Conservation (phyloP, 2,329 filamentous ascomycete species). For the Keithomyces neogunnii region DNA sequence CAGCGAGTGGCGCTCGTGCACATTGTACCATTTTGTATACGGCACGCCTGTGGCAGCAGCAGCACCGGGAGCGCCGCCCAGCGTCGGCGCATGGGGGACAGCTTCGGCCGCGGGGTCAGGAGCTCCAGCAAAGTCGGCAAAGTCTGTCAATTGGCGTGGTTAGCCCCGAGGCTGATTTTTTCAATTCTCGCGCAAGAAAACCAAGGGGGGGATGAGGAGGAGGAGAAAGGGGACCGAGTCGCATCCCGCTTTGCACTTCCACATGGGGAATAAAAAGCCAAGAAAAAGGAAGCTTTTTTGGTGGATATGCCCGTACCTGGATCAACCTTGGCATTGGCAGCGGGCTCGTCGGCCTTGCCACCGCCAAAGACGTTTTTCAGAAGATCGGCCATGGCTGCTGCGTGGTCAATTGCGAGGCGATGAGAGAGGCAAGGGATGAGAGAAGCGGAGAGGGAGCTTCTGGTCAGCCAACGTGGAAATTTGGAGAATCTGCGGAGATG, state of each 20-base stretch:
- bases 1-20: conserved; percentile 81
- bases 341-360: conserved; percentile 42
- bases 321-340: conserved; percentile 42
- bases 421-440: conserved; percentile 9
- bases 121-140: conserved; percentile 83
- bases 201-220: background rate
- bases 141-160: conserved; percentile 50
- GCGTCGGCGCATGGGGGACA: conserved; percentile 36
- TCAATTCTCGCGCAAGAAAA: background rate
- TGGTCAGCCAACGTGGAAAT: conserved; percentile 10
- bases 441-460: conserved; percentile 4
- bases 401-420: conserved; percentile 11
- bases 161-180: background rate
- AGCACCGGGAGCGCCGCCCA: conserved; percentile 35
- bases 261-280: background rate
- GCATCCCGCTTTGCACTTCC: background rate
- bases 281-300: conserved; percentile 1
- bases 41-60: conserved; percentile 43
- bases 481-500: conserved; percentile 3
- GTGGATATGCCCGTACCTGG: conserved; percentile 45
- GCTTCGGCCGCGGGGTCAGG: conserved; percentile 55
- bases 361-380: conserved; percentile 64
- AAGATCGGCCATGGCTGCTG: conserved; percentile 45
- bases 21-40: conserved; percentile 93
- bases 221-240: background rate